Evolutionary conservation across 2,329 filamentous ascomycete genomes (phyloP).

Genomic region (Scedosporium apiospermum): DNA sequence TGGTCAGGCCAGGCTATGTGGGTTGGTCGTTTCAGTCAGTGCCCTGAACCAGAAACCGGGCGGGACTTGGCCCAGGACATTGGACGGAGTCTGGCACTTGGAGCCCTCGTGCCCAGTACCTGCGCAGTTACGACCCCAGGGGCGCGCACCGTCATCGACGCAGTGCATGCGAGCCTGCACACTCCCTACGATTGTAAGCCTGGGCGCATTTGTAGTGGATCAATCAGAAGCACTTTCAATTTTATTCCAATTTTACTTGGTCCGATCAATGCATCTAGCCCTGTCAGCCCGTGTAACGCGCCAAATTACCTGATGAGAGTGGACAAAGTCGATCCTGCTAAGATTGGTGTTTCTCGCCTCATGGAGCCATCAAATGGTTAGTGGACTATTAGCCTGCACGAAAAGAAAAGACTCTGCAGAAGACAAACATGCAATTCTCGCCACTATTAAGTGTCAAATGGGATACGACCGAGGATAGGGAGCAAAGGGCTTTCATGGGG

Average conservation of each 20-base stretch:
- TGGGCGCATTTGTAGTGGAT: neutral
- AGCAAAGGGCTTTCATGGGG: neutral
- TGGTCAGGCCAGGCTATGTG: neutral
- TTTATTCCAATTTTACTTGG: neutral
- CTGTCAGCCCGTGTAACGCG: too few relatives aligned
- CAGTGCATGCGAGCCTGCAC: neutral
- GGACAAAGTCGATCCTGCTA: neutral
- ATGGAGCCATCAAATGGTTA: too few relatives aligned
- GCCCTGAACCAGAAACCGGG: neutral
- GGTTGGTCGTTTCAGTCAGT: constrained; percentile 2
- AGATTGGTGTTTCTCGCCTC: neutral
- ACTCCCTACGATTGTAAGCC: neutral
- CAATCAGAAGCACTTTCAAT: neutral
- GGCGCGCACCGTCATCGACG: neutral
- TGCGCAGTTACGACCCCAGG: neutral
- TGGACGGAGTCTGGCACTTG: neutral
- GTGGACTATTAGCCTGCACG: neutral
- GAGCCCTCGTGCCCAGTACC: neutral
- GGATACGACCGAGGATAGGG: neutral
- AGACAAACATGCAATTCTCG: neutral
- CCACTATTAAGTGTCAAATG: neutral
- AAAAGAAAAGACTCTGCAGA: neutral
- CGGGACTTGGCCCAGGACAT: neutral
- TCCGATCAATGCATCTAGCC: too few relatives aligned
- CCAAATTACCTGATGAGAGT: too few relatives aligned